Conservation (phyloP, 371 early-diverging fungal species). For the Mortierella sp. region DNA sequence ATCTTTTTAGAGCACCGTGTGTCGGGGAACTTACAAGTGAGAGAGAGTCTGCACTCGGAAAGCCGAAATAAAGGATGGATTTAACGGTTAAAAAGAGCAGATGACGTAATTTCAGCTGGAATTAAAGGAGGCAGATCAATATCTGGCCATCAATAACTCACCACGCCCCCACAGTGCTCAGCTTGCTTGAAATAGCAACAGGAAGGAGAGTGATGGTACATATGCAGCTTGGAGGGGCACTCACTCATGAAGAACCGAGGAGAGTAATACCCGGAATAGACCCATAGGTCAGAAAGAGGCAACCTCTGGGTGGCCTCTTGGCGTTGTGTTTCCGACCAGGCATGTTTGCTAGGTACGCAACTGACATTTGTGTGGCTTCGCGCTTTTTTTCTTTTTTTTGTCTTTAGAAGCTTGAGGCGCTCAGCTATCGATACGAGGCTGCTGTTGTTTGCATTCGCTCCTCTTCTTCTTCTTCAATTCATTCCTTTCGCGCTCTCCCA, state of each 20-base stretch:
- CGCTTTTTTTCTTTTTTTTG: not conserved
- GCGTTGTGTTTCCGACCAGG: not conserved
- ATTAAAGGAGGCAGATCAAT: not conserved
- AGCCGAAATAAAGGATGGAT: not conserved
- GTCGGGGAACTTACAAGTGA: not conserved
- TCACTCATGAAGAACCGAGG: too few species aligned
- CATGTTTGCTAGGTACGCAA: not conserved
- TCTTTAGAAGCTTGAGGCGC: not conserved
- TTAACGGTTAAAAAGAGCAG: not conserved
- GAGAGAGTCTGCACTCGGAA: conserved; percentile 9
- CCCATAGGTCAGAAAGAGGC: not conserved
- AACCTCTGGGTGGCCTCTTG: not conserved
- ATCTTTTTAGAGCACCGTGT: conserved; percentile 5
- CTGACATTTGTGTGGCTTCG: conserved; percentile 1
- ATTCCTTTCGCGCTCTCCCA: not conserved
- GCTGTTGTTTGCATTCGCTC: not conserved
- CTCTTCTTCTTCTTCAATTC: not conserved
- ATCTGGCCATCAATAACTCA: too few species aligned
- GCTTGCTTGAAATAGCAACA: too few species aligned
- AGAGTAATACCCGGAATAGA: too few species aligned
- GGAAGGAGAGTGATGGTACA: too few species aligned
- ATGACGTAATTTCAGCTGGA: not conserved
- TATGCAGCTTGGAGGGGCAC: too few species aligned
- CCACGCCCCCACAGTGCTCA: too few species aligned
- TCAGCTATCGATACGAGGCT: not conserved